These are phyloP conservation scores for Aphanomyces cochlioides DNA, from an alignment of 352 stramenopile genomes.

Conservation along the genomic window DNA sequence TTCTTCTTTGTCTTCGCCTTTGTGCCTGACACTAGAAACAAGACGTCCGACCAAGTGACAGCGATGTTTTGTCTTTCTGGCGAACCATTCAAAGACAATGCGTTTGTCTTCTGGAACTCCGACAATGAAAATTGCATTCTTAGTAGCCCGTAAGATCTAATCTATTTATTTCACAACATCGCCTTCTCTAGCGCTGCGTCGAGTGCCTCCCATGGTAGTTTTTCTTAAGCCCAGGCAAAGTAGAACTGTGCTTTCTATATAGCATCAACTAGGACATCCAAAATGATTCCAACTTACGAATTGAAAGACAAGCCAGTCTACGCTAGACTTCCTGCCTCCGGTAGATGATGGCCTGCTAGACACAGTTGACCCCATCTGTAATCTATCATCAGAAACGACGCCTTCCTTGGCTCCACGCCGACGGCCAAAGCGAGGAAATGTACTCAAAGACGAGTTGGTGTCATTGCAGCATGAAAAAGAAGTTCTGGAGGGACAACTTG, in stretches of 20 bases:
- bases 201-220: no score
- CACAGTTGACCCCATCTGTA: background rate
- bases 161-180: no score
- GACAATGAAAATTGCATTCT: no score
- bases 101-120: no score
- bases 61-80: background rate
- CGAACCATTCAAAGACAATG: background rate
- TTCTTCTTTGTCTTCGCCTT: slow-evolving; percentile 36
- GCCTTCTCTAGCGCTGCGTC: no score
- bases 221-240: no score
- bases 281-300: no score
- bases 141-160: no score
- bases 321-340: background rate
- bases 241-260: no score
- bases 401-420: background rate
- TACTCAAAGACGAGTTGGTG: background rate
- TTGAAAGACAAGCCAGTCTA: no score
- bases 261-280: no score
- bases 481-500: background rate
- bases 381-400: background rate
- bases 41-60: slow-evolving; percentile 37
- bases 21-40: slow-evolving; percentile 45
- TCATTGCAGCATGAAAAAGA: background rate
- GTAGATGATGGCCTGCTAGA: background rate
- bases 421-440: background rate